Evolutionary conservation across 1,284 basidiomycete genomes (phyloP).

Genomic region (Trichosporon coremiiforme): DNA sequence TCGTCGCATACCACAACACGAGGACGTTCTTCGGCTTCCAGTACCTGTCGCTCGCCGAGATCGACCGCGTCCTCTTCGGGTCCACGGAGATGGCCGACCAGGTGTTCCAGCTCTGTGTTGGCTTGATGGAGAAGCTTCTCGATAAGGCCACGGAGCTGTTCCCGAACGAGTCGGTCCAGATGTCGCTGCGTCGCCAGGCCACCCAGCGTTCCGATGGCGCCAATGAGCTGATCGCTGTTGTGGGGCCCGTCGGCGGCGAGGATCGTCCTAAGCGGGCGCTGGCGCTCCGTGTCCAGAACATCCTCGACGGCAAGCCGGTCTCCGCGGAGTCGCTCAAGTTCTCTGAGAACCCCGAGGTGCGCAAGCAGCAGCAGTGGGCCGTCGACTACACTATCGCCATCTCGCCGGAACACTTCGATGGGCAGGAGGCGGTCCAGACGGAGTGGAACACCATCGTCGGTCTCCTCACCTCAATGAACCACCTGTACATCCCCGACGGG

Average conservation of each 20-base stretch:
- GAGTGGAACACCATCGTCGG: constrained; percentile 30
- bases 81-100: constrained; percentile 65
- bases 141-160: constrained; percentile 67
- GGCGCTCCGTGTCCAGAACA: constrained; percentile 54
- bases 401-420: constrained; percentile 28
- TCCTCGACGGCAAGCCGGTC: constrained; percentile 50
- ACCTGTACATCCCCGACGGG: constrained; percentile 48
- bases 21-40: constrained; percentile 89
- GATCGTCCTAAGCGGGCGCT: constrained; percentile 58
- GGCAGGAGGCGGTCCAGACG: constrained; percentile 27
- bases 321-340: constrained; percentile 35
- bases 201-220: constrained; percentile 31
- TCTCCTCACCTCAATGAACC: constrained; percentile 38
- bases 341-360: constrained; percentile 31
- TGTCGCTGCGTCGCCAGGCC: constrained; percentile 18
- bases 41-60: constrained; percentile 80
- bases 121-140: constrained; percentile 71
- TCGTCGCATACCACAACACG: constrained; percentile 95
- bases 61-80: constrained; percentile 82
- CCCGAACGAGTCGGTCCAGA: constrained; percentile 60
- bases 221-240: constrained; percentile 59
- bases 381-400: constrained; percentile 45
- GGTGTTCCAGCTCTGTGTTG: constrained; percentile 76
- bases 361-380: constrained; percentile 41
- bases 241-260: constrained; percentile 62